A percentile compares a stretch with the other conserved stretches of the same genome.
Evolutionary conservation across 2,329 filamentous ascomycete species (phyloP).

Genomic region (Fusarium newnesense): DNA sequence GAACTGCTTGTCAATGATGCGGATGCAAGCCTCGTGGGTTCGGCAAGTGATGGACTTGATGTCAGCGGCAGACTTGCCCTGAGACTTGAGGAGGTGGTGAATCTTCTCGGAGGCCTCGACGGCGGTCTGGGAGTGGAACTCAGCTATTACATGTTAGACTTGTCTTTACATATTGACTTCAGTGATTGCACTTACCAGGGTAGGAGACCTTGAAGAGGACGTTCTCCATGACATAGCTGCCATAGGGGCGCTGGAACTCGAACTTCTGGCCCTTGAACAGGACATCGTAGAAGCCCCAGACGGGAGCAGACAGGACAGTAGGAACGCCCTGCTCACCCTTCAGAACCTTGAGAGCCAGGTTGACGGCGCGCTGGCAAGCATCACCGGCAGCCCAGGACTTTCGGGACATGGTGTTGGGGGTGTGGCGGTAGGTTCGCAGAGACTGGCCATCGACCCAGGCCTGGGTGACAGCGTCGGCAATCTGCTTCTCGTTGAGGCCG

Average conservation of each 20-base stretch:
- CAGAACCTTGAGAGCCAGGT: conserved; percentile 88
- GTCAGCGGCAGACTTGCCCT: conserved; percentile 92
- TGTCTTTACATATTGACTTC: neutral
- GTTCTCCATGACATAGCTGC: conserved; percentile 99
- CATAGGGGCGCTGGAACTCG: conserved; percentile 94
- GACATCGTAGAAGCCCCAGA: conserved; percentile 99
- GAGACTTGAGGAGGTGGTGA: conserved; percentile 80
- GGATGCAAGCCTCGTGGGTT: conserved; percentile 97
- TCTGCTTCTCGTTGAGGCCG: conserved; percentile 88
- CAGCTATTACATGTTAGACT: conserved; percentile 61
- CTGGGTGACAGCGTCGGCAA: conserved; percentile 93
- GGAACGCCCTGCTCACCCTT: conserved; percentile 92
- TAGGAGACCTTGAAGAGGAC: conserved; percentile 99
- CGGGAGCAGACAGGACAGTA: conserved; percentile 90
- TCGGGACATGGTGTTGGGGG: conserved; percentile 98
- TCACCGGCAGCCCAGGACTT: conserved; percentile 99
- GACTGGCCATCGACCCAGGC: conserved; percentile 97
- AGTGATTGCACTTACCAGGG: conserved; percentile 70
- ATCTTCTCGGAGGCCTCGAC: conserved; percentile 94
- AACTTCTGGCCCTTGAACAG: conserved; percentile 97
- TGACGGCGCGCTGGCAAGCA: conserved; percentile 94
- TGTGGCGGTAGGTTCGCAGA: conserved; percentile 95
- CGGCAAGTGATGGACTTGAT: conserved; percentile 94
- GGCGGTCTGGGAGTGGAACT: conserved; percentile 99
- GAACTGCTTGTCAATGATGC: conserved; percentile 99